Evolutionary conservation across 768 basidiomycete species (phyloP).

Genomic region (Leccinum ochraceum): DNA sequence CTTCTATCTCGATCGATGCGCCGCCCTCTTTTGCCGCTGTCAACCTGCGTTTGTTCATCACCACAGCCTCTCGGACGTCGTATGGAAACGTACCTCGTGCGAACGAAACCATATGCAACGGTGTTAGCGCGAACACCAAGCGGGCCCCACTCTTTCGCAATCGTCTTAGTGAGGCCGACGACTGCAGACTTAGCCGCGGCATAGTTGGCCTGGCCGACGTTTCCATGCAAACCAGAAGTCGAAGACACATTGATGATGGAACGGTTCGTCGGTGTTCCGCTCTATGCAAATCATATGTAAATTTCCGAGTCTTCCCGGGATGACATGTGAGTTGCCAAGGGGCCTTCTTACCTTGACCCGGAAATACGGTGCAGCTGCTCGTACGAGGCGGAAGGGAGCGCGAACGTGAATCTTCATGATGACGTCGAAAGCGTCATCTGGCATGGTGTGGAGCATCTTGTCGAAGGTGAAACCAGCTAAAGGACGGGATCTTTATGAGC

Average conservation of each 20-base stretch:
- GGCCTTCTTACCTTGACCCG: slow-evolving; percentile 58
- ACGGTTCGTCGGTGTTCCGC: slow-evolving; percentile 60
- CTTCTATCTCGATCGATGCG: slow-evolving; percentile 72
- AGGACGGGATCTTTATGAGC: slow-evolving; percentile 1
- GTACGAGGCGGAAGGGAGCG: slow-evolving; percentile 82
- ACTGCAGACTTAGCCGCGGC: slow-evolving; percentile 80
- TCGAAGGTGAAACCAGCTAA: slow-evolving; percentile 77
- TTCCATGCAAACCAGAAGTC: slow-evolving; percentile 81
- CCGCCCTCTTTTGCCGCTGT: slow-evolving; percentile 81
- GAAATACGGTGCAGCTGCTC: slow-evolving; percentile 84
- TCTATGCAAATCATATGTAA: slow-evolving; percentile 34
- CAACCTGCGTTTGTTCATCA: slow-evolving; percentile 44
- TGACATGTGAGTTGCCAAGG: not conserved
- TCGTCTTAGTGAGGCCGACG: slow-evolving; percentile 79
- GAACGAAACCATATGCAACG: slow-evolving; percentile 74
- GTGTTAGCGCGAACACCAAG: slow-evolving; percentile 84
- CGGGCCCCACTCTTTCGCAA: slow-evolving; percentile 85
- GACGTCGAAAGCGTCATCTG: slow-evolving; percentile 79
- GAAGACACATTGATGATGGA: slow-evolving; percentile 84
- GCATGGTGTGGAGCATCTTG: slow-evolving; percentile 86
- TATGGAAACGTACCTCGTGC: slow-evolving; percentile 56
- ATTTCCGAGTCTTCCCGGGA: not conserved
- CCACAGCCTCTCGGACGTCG: not conserved
- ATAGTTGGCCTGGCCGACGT: slow-evolving; percentile 85
- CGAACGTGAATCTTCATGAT: slow-evolving; percentile 85